Evolutionary conservation across 768 basidiomycete genomes (phyloP), one percentile per base, ranked within the genome.

Genomic region (Lactarius vividus): DNA sequence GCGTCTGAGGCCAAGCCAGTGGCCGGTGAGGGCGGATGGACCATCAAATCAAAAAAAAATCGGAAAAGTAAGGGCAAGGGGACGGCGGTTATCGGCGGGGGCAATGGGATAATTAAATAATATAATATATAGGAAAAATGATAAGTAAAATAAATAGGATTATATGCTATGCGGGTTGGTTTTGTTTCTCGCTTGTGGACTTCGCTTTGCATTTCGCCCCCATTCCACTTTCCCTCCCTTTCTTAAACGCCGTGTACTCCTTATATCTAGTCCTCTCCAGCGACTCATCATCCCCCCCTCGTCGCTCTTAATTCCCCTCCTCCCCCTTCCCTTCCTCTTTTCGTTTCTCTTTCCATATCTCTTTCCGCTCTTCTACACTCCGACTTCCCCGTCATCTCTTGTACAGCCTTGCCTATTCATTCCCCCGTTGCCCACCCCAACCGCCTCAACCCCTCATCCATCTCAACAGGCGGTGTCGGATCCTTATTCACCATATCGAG

Each of bases 181-280:
- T 29, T 29, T 29, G 53, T 15, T 13, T 40, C 13, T 40, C 13
- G 31, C 28, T 9, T 6, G 31, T 4, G 26, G n/a, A n/a, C 54
- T 55, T 57, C 53, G 33, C 62, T 56, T 20, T 40, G 46, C 46
- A 49, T 49, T 49, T 49, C 26, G 23, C 55, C 62, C 63, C 61
- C 28, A 33, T 44, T 49, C 29, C 39, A 23, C 2, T 55, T 37
- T 54, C 29, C n/a, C 33, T 23, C 42, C 64, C 28, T 58, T 53
- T 52, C 26, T 26, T 66, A 62, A 66, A 66, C 61, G 61, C 65
- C 65, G 65, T 58, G 61, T 53, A 57, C 11, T 66, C 57, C 26
- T 44, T 63, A 63, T 66, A 66, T 66, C 57, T 49, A 55, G 6
- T 29, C 53, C 28, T 18, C 53, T 20, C 31, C 55, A 63, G 55